These are phyloP conservation scores for Pythium vanterpoolii DNA, from an alignment of 352 stramenopile species.

Conservation along the genomic window DNA sequence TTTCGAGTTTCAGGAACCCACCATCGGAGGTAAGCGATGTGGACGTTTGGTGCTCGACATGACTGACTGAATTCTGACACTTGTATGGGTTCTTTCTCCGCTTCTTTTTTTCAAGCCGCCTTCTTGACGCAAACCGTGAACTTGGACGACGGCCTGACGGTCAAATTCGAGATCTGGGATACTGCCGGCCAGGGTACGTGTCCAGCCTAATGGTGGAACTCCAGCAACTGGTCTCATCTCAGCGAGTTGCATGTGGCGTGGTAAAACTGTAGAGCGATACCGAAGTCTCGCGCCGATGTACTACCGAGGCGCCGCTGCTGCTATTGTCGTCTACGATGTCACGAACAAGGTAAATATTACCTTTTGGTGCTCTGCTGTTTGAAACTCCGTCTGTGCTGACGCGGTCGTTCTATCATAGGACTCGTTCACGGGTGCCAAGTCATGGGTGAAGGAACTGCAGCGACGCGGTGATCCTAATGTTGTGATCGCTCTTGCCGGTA, in stretches of 20 bases:
- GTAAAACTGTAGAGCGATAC: constrained; percentile 86
- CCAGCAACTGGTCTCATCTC: neutral
- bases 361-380: neutral
- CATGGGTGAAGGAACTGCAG: constrained; percentile 99
- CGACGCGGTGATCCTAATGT: constrained; percentile 96
- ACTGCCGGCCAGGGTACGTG: constrained; percentile 91
- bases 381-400: neutral
- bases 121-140: constrained; percentile 99
- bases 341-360: constrained; percentile 88
- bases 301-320: constrained; percentile 93
- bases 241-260: constrained; percentile 7
- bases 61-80: neutral
- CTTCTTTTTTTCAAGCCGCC: constrained; percentile 58
- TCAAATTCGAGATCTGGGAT: constrained; percentile 99
- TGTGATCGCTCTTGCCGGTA: constrained; percentile 95
- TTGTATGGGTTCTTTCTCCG: too few relatives aligned
- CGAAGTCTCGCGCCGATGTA: constrained; percentile 98
- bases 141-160: constrained; percentile 95
- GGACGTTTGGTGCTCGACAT: neutral
- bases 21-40: constrained; percentile 90
- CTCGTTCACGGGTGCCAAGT: constrained; percentile 97
- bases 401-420: constrained; percentile 65
- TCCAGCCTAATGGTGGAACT: neutral
- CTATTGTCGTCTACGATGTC: constrained; percentile 97
- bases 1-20: constrained; percentile 99